Conservation (phyloP, 495 filamentous ascomycete species). For the Ascobolus immersus region DNA sequence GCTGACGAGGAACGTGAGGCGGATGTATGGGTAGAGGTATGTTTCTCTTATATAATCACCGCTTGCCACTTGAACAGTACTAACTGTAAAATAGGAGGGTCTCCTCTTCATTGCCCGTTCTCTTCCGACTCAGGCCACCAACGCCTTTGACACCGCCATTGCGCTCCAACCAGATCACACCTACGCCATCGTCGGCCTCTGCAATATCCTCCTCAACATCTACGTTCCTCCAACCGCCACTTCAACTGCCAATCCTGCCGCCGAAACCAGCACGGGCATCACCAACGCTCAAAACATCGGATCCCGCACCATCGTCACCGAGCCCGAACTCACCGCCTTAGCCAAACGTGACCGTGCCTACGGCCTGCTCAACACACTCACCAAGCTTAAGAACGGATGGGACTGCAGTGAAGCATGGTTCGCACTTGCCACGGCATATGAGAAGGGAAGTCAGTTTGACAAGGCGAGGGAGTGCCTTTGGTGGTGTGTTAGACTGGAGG, state of each 20-base stretch:
- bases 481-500: conserved; percentile 55
- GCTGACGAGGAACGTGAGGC: conserved; percentile 3
- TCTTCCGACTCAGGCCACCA: too few relatives aligned
- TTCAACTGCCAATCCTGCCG: conserved; percentile 2
- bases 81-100: too few relatives aligned
- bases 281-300: conserved; percentile 1
- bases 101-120: too few relatives aligned
- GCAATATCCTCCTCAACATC: conserved; percentile 40
- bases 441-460: conserved; percentile 54
- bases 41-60: conserved; percentile 1
- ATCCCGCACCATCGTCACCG: conserved; percentile 4
- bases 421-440: conserved; percentile 58
- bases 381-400: conserved; percentile 71
- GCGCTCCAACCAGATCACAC: conserved; percentile 41
- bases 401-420: conserved; percentile 88
- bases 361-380: conserved; percentile 51
- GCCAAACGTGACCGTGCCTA: conserved; percentile 69
- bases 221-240: background rate
- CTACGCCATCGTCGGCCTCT: conserved; percentile 54
- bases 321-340: conserved; percentile 24
- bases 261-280: background rate
- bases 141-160: conserved; percentile 1
- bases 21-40: conserved; percentile 11
- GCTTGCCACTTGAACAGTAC: background rate
- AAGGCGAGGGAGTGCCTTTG: conserved; percentile 56